Percentiles rank a stretch among this genome's conserved stretches.
Conservation (phyloP, 2,329 filamentous ascomycete genomes). For the Talaromyces sp. region DNA sequence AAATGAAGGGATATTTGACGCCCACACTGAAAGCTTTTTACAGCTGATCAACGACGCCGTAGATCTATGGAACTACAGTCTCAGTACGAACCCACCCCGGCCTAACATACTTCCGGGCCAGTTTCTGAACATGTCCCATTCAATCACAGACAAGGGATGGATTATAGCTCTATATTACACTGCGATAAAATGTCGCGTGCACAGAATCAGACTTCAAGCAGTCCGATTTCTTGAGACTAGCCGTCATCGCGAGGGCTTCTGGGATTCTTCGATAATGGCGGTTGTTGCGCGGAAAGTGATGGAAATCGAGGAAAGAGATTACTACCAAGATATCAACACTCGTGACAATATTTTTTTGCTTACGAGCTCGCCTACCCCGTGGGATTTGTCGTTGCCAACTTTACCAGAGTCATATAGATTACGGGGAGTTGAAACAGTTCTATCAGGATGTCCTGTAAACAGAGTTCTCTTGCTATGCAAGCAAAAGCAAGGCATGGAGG, state of each 20-base stretch:
- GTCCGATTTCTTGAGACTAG: slow-evolving; percentile 7
- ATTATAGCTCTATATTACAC: slow-evolving; percentile 13
- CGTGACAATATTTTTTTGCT: slow-evolving; percentile 6
- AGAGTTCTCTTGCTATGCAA: background rate
- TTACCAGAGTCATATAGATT: slow-evolving; percentile 7
- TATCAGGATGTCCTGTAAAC: background rate
- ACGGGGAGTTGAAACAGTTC: background rate
- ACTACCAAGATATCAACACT: slow-evolving; percentile 5
- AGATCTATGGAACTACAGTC: background rate
- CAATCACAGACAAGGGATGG: slow-evolving; percentile 18
- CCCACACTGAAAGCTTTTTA: background rate
- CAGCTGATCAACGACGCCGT: background rate
- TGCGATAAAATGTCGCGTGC: slow-evolving; percentile 13
- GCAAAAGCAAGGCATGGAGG: slow-evolving; percentile 2
- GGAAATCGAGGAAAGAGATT: slow-evolving; percentile 14
- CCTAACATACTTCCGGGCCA: background rate
- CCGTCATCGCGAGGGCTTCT: slow-evolving; percentile 14
- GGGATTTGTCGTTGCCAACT: slow-evolving; percentile 11
- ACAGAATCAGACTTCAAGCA: slow-evolving; percentile 15
- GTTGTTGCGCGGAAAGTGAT: slow-evolving; percentile 17
- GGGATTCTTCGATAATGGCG: slow-evolving; percentile 10
- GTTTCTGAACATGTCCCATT: background rate
- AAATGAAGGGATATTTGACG: slow-evolving; percentile 8
- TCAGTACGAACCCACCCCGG: background rate
- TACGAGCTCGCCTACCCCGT: background rate